Base-by-base conservation (phyloP, 352 stramenopile species). In the Pythium rishiriense region DNA sequence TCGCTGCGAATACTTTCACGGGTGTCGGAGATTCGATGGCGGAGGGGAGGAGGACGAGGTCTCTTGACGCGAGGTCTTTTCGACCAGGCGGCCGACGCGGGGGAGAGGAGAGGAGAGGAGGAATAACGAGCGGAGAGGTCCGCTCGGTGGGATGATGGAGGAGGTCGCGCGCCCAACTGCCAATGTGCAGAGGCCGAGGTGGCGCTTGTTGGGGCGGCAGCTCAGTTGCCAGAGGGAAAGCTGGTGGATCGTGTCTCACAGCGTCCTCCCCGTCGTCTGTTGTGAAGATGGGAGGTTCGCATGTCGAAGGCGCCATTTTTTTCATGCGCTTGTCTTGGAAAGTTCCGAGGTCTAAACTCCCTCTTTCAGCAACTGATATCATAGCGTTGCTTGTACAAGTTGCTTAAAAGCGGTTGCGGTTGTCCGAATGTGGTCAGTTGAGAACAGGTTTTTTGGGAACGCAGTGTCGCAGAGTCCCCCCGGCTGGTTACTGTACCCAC, bases 291-390 rank as follows among this genome's bases (percentile, higher is more conserved):
- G 6, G 25, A 24, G n/a, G 26, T 22, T 63, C 48, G 47, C 35
- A 64, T 64, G 46, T 50, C 46, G 58, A 26, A 29, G 24, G 19
- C 31, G 29, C 12, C 45, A 21, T 24, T 11, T 39, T 54, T 64
- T 64, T 64, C 57, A 50, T 57, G 17, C 21, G 17, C 37, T 58
- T 22, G 35, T 51, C 47, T 37, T 39, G 35, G 58, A 64, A 64
- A 64, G 26, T 58, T 64, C 58, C 55, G n/a, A n/a, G 53, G 22
- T 35, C 39, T 12, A 48, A 33, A 55, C 9, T 37, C 11, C 10
- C 50, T 35, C 22, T 43, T 59, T 49, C 9, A 33, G 52, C 52
- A 59, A 48, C 37, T n/a, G n/a, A n/a, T n/a, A n/a, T n/a, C n/a
- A 19, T 15, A 17, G 35, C 11, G 35, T 7, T 4, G 14, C 17